phyloP scores from a whole-genome alignment of 345 rosid genomes.

The Moricandia arvensis region DNA sequence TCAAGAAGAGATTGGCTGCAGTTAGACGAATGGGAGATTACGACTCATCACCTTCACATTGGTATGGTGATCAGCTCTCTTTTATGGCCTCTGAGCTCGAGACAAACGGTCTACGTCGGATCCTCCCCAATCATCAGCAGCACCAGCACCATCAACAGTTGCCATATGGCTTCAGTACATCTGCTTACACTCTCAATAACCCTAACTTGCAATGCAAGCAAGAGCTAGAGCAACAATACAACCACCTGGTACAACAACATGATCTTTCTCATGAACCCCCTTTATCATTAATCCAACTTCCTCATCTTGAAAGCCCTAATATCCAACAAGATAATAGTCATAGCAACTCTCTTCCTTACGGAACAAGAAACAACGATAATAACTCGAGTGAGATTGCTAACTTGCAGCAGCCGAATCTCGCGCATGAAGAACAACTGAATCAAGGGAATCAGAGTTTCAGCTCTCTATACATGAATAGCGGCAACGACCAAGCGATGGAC shows the following conservation, averaged over 20 bases:
- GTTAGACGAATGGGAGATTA: conserved; percentile 59
- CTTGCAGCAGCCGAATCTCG: conserved; percentile 56
- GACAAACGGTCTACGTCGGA: conserved; percentile 55
- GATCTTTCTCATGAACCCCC: conserved; percentile 38
- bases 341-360: conserved; percentile 49
- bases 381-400: conserved; percentile 43
- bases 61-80: conserved; percentile 85
- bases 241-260: conserved; percentile 48
- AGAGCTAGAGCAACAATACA: conserved; percentile 55
- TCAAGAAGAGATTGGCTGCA: conserved; percentile 78
- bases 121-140: conserved; percentile 50
- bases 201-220: conserved; percentile 64
- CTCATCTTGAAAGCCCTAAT: conserved; percentile 79
- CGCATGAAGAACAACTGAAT: conserved; percentile 55
- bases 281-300: conserved; percentile 65
- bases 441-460: conserved; percentile 51
- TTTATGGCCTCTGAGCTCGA: conserved; percentile 62
- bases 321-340: conserved; percentile 55
- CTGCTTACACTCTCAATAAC: conserved; percentile 40
- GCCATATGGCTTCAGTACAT: conserved; percentile 37
- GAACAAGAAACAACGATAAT: conserved; percentile 41
- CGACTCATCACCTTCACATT: conserved; percentile 60
- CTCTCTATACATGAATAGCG: conserved; percentile 46
- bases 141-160: conserved; percentile 63
- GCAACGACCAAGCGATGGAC: conserved; percentile 55